Conservation (phyloP, 2,329 filamentous ascomycete species). For the Didymella pinodella region DNA sequence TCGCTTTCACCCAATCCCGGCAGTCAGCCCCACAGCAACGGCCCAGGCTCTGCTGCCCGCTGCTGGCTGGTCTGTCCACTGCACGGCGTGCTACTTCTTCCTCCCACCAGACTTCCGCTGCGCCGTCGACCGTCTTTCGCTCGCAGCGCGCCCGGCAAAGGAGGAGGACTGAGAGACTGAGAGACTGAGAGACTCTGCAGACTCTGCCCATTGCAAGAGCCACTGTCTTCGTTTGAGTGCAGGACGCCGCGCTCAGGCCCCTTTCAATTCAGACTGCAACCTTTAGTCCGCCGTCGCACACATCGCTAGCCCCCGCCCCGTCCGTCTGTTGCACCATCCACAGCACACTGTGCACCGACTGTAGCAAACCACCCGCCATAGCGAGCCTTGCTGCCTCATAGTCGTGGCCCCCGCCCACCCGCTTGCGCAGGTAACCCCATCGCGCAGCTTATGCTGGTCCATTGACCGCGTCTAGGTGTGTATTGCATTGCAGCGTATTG, state of each 20-base stretch:
- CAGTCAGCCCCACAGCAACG: constrained; percentile 23
- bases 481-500: constrained; percentile 15
- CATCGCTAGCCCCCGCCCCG: constrained; percentile 32
- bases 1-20: constrained; percentile 26
- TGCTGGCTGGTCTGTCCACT: constrained; percentile 20
- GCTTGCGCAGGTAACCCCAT: constrained; percentile 19
- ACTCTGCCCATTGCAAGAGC: background rate
- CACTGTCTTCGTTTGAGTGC: constrained; percentile 13
- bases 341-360: constrained; percentile 20
- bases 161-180: constrained; percentile 4
- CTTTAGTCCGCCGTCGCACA: constrained; percentile 27
- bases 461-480: constrained; percentile 44
- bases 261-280: constrained; percentile 16
- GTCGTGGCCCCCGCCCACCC: constrained; percentile 20
- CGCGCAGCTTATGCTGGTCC: constrained; percentile 44
- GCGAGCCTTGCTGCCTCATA: constrained; percentile 26
- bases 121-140: constrained; percentile 39
- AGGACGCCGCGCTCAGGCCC: constrained; percentile 20
- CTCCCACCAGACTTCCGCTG: constrained; percentile 38
- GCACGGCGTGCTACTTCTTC: constrained; percentile 22
- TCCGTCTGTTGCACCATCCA: constrained; percentile 30
- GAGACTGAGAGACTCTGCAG: too few species aligned
- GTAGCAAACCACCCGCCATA: constrained; percentile 21
- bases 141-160: constrained; percentile 9
- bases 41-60: constrained; percentile 13